These are phyloP conservation scores for Xylariaceae sp. DNA, from an alignment of 2,329 filamentous ascomycete genomes.

Conservation along the genomic window DNA sequence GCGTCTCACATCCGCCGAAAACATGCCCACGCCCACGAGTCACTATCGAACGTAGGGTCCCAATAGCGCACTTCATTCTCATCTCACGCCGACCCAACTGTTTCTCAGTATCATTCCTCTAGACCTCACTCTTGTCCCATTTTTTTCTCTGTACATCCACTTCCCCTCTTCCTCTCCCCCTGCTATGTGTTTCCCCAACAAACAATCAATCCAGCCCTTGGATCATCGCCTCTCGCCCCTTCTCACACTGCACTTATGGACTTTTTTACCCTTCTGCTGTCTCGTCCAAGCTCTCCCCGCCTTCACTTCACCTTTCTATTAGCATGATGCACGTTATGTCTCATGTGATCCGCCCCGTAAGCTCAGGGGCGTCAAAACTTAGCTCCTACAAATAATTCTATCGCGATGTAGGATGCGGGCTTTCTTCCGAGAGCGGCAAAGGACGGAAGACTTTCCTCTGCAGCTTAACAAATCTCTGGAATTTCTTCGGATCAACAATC, in stretches of 20 bases:
- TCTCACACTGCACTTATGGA: conserved; percentile 10
- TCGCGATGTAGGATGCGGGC: conserved; percentile 20
- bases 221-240: conserved; percentile 10
- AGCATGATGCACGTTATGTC: conserved; percentile 16
- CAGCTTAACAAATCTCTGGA: conserved; percentile 22
- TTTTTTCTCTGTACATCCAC: conserved; percentile 15
- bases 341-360: conserved; percentile 26
- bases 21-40: not conserved
- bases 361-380: conserved; percentile 16
- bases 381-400: conserved; percentile 21
- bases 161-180: conserved; percentile 14
- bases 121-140: conserved; percentile 9
- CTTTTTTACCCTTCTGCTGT: conserved; percentile 22
- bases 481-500: conserved; percentile 22
- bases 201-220: conserved; percentile 18
- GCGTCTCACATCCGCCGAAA: not conserved
- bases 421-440: conserved; percentile 19
- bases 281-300: conserved; percentile 26
- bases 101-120: not conserved
- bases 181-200: conserved; percentile 19
- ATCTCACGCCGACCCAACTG: too few relatives aligned
- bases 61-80: too few relatives aligned
- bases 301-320: conserved; percentile 15
- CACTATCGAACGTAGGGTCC: too few relatives aligned
- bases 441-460: conserved; percentile 18